Conservation (phyloP, 371 early-diverging fungal species). For the Lichtheimia ramosa region DNA sequence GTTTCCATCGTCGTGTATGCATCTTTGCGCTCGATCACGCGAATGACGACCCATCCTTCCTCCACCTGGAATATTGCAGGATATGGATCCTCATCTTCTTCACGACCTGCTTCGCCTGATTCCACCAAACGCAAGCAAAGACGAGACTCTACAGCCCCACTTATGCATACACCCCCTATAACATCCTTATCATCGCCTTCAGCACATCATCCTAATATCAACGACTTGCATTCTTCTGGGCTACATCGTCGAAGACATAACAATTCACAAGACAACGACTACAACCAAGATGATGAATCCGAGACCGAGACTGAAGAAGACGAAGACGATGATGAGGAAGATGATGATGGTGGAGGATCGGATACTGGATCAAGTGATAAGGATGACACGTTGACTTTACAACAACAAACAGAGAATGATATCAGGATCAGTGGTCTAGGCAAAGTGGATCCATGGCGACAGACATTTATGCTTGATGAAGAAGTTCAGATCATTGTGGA, state of each 20-base stretch:
- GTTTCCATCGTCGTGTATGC: constrained; percentile 18
- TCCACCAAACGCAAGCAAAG: background rate
- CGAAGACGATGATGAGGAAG: constrained; percentile 33
- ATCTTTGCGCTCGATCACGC: constrained; percentile 16
- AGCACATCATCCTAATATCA: background rate
- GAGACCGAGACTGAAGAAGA: constrained; percentile 13
- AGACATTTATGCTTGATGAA: constrained; percentile 36
- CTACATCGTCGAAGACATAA: constrained; percentile 20
- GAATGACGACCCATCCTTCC: constrained; percentile 48
- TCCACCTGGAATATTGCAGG: constrained; percentile 29
- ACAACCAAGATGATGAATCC: constrained; percentile 27
- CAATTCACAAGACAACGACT: constrained; percentile 24
- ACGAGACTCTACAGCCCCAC: constrained; percentile 49
- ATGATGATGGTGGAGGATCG: background rate
- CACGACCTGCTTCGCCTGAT: constrained; percentile 3
- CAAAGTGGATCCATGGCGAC: constrained; percentile 17
- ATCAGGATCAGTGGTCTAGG: constrained; percentile 12
- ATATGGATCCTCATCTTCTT: constrained; percentile 35
- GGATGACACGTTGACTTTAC: background rate
- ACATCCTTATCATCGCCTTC: background rate
- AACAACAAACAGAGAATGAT: background rate
- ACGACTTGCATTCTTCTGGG: constrained; percentile 9
- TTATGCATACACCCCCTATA: constrained; percentile 38
- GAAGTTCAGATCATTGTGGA: constrained; percentile 55
- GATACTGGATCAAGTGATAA: constrained; percentile 2